Base-by-base conservation (phyloP, 768 basidiomycete species). In the Podaxis sp. region DNA sequence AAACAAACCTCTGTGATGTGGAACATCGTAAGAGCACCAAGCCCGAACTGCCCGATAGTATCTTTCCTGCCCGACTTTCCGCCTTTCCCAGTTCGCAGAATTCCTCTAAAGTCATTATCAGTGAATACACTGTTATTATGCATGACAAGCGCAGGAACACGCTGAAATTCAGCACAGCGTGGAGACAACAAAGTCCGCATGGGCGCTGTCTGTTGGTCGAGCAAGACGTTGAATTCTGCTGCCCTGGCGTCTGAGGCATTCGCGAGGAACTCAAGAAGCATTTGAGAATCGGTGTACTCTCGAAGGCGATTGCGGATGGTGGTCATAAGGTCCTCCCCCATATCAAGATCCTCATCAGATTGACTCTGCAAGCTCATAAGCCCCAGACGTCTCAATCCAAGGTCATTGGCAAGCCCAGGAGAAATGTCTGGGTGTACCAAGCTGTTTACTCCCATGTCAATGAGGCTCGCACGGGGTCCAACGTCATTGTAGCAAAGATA, bases 161-260 rank as follows among this genome's bases (percentile, higher is more conserved):
- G 55, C 52, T 51, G 76, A 75, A 57, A 82, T 75, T 2, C 66
- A 51, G 2, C 63, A 64, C 77, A 85, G 72, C 4, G 68, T 59
- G 70, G 65, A 5, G 76, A 76, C 15, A 84, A 55, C 12, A 80
- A 65, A 13, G 5, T 61, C 38, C 6, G 40, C 43, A 5, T 63
- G 47, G 38, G 51, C 1, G 63, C 46, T 19, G 33, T 17, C 40
- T 57, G 59, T 12, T 76, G 69, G 60, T 83, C 80, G 5, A 82
- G 57, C 1, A 81, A 62, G 19, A 83, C 65, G 2, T 70, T 66
- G 63, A 85, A 81, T n/a, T 70, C 66, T 2, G 73, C 76, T 0
- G 84, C 84, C 9, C 69, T 69, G 0, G 83, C 84, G 66, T 85
- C 84, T 4, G 73, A 72, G 1, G 84, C 84, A 61, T 85, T 85